Evolutionary conservation across 306 rosid genomes (phyloP).

Genomic region (Trifolium dubium): DNA sequence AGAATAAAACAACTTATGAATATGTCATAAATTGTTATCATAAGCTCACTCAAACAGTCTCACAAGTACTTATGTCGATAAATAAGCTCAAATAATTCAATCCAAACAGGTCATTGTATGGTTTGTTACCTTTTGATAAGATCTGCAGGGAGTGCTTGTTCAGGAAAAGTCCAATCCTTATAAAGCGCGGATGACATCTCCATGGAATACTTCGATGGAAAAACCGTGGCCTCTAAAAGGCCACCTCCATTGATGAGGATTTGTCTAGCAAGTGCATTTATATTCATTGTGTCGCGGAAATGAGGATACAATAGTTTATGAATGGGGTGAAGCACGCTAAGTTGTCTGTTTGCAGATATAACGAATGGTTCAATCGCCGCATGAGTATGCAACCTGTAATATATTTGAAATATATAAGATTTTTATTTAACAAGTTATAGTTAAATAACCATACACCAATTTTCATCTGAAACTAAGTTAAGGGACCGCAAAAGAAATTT

Average conservation of each 20-base stretch:
- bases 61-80: not conserved
- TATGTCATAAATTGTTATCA: no score
- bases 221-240: conserved; percentile 63
- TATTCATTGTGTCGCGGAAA: conserved; percentile 83
- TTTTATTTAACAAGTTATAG: not conserved
- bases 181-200: conserved; percentile 73
- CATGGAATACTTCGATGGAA: conserved; percentile 63
- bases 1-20: no score
- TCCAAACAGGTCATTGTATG: conserved; percentile 4
- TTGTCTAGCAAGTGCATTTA: conserved; percentile 73
- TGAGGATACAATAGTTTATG: conserved; percentile 78
- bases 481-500: not conserved
- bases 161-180: conserved; percentile 75
- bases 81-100: no score
- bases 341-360: conserved; percentile 75
- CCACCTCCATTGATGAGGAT: conserved; percentile 75
- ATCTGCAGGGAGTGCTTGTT: conserved; percentile 77
- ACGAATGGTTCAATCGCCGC: conserved; percentile 83
- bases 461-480: not conserved
- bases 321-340: conserved; percentile 86
- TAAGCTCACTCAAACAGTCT: not conserved
- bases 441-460: not conserved
- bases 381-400: conserved; percentile 76
- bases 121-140: conserved; percentile 70
- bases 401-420: not conserved